Conservation (phyloP, 208 protist genomes). For the Pavlovales sp. region DNA sequence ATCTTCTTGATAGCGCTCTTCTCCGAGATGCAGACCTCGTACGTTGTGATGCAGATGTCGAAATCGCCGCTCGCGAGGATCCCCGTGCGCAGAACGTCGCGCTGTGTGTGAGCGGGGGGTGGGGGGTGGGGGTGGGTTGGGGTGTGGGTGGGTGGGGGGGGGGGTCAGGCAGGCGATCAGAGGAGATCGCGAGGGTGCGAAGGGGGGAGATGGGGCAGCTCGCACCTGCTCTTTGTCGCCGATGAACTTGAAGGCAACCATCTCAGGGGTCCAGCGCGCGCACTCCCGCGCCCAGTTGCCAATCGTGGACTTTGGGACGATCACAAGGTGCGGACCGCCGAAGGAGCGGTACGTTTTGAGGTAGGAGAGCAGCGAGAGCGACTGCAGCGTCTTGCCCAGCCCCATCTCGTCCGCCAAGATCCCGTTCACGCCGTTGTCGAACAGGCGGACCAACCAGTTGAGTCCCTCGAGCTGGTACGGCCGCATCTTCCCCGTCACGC, state of each 20-base stretch:
- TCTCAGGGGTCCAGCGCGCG: slow-evolving; percentile 83
- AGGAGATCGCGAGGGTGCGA: too few relatives aligned
- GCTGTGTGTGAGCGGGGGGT: too few relatives aligned
- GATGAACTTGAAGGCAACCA: slow-evolving; percentile 84
- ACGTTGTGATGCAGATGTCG: slow-evolving; percentile 89
- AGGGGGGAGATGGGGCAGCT: too few relatives aligned
- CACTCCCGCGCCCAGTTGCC: slow-evolving; percentile 94
- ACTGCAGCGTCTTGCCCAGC: slow-evolving; percentile 79
- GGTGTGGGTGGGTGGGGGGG: too few relatives aligned
- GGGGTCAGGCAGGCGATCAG: too few relatives aligned
- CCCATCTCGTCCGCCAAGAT: slow-evolving; percentile 99
- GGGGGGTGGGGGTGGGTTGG: too few relatives aligned
- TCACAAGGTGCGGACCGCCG: slow-evolving; percentile 87
- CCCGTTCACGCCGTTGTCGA: slow-evolving; percentile 90
- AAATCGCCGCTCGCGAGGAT: slow-evolving; percentile 43
- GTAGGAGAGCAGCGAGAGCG: slow-evolving; percentile 87
- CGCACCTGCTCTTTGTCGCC: slow-evolving; percentile 80
- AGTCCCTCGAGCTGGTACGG: slow-evolving; percentile 96
- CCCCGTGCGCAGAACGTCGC: background rate
- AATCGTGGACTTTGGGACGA: slow-evolving; percentile 90
- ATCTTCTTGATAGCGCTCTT: slow-evolving; percentile 75
- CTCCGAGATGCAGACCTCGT: slow-evolving; percentile 89
- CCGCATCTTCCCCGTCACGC: slow-evolving; percentile 75
- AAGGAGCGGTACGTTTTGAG: slow-evolving; percentile 78
- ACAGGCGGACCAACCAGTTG: slow-evolving; percentile 94